Percentiles rank a stretch among this genome's conserved stretches.
These are phyloP conservation scores for Kodamaea restingae DNA, from an alignment of 805 yeast genomes.

Conservation along the genomic window DNA sequence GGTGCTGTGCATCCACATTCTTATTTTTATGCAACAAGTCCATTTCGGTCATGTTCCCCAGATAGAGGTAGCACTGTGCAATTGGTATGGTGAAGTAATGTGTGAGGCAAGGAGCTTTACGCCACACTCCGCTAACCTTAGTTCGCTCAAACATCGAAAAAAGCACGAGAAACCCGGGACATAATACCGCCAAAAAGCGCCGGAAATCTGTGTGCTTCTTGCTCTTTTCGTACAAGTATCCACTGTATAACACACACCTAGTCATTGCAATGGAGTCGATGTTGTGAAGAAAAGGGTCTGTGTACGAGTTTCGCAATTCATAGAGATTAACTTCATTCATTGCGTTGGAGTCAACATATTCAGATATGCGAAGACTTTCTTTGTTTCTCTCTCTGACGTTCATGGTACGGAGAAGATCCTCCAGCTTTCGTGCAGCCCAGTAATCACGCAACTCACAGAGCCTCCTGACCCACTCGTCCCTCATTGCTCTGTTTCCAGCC, in stretches of 20 bases:
- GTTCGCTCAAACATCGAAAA: constrained; percentile 51
- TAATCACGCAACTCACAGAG: constrained; percentile 44
- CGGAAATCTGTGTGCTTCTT: constrained; percentile 65
- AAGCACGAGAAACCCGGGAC: constrained; percentile 65
- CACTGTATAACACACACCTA: constrained; percentile 58
- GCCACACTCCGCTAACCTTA: constrained; percentile 41
- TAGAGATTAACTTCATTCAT: constrained; percentile 26
- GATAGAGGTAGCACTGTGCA: constrained; percentile 66
- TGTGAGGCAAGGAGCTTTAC: constrained; percentile 45
- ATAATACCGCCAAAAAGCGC: constrained; percentile 56
- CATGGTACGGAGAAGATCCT: constrained; percentile 37
- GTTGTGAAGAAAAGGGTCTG: constrained; percentile 52
- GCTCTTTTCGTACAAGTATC: constrained; percentile 64
- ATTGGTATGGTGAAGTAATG: constrained; percentile 60
- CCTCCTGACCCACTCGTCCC: constrained; percentile 66
- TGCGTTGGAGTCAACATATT: constrained; percentile 52
- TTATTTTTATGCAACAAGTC: constrained; percentile 50
- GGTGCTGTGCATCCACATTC: constrained; percentile 45
- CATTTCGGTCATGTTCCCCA: constrained; percentile 57
- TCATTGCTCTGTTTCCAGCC: constrained; percentile 45
- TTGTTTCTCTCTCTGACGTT: constrained; percentile 44
- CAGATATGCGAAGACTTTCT: constrained; percentile 45
- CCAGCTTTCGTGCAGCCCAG: constrained; percentile 52
- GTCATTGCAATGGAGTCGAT: constrained; percentile 57
- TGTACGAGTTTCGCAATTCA: constrained; percentile 30